Base-by-base conservation (phyloP, 202 grass and related monocot genomes). In the Elaeis oleifera region DNA sequence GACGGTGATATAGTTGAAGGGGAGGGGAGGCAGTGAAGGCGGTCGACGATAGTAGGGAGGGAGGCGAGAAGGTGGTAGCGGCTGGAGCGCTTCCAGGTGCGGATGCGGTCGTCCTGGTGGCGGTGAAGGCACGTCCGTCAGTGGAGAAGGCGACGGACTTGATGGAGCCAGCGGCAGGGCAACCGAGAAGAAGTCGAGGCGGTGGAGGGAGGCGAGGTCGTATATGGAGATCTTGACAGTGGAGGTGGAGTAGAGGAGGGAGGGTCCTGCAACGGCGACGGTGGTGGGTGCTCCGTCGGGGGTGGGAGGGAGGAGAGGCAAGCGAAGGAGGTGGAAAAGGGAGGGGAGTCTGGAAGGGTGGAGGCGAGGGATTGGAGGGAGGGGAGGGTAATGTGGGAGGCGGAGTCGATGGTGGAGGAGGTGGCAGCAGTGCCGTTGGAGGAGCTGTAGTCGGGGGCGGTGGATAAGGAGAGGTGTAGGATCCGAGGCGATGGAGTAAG, bases 101-200 rank as follows among this genome's bases (percentile, higher is more conserved):
- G 84, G 16, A 97, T 74, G 5, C 60, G 55, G 29, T 81, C 79
- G 53, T 89, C 88, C 73, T 89, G 84, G 68, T 86, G 92, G 84
- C 92, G 25, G 88, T 85, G 13, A 97, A 68, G 36, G 79, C 21
- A 0, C 18, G 44, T 0, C 53, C 59, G 31, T 70, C 78, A 6
- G 60, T 62, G 20, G 85, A 39, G 73, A 79, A 56, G 19, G 66
- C 74, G 44, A 65, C 76, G 61, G 79, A 90, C 62, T 96, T 96
- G 3, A 85, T 79, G 0, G 87, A 74, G 4, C 91, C 87, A 0
- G 87, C 81, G 1, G 64, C 9, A 2, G 79, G 1, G 69, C 23
- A 6, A 9, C 56, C 39, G 25, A 55, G 19, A 71, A 65, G 15
- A 4, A 21, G n/a, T 62, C 3, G 51, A 58, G 75, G 6, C 67